Conservation (phyloP, 202 grass and related monocot species). For the Brachypodium distachyon region DNA sequence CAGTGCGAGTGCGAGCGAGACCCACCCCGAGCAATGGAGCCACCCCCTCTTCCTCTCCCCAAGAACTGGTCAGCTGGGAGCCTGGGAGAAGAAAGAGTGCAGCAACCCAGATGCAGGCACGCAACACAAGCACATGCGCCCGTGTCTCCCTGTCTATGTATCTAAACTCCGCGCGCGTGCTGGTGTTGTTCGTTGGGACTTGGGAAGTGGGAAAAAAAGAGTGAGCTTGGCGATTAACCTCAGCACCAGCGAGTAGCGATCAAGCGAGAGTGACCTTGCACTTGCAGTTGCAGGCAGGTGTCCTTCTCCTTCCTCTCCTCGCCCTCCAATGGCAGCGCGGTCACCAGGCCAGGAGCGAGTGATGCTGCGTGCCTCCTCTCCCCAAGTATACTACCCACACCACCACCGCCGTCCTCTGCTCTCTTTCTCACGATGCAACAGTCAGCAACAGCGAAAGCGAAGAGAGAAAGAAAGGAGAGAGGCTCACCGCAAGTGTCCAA, state of each 20-base stretch:
- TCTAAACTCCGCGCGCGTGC: neutral
- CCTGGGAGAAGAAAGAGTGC: conserved; percentile 28
- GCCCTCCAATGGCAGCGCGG: conserved; percentile 31
- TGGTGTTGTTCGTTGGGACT: no score
- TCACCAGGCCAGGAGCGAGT: neutral
- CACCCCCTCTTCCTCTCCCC: neutral
- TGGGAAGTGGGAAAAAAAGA: conserved; percentile 21
- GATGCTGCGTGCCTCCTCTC: conserved; percentile 55
- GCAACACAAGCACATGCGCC: conserved; percentile 29
- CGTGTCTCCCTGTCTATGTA: neutral
- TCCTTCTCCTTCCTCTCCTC: conserved; percentile 20
- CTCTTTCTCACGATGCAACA: neutral
- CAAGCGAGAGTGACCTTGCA: conserved; percentile 7
- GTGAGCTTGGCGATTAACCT: conserved; percentile 14
- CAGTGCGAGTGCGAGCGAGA: conserved; percentile 3
- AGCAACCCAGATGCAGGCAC: conserved; percentile 19
- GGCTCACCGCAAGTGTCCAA: conserved; percentile 45
- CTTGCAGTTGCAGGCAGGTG: conserved; percentile 33
- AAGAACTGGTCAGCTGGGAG: conserved; percentile 2
- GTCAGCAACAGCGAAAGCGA: conserved; percentile 17
- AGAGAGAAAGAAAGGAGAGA: neutral
- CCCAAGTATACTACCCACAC: conserved; percentile 32
- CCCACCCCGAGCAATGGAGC: conserved; percentile 14
- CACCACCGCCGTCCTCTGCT: neutral
- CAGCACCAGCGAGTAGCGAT: neutral